Evolutionary conservation across 441 rosid genomes (phyloP).

Genomic region (Gossypium schwendimanii): DNA sequence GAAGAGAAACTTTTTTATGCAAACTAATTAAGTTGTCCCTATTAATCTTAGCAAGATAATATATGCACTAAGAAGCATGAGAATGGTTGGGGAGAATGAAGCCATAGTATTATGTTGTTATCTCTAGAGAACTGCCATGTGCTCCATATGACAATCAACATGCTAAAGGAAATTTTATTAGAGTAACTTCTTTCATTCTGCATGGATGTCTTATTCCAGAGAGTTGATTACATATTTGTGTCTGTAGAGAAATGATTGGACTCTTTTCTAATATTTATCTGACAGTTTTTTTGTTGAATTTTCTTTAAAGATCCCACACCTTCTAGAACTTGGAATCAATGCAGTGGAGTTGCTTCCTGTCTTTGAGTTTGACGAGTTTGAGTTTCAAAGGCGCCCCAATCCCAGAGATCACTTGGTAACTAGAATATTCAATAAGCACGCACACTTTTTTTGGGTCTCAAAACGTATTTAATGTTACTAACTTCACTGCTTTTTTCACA

Average conservation of each 20-base stretch:
- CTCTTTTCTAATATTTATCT: constrained; percentile 14
- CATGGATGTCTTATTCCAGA: background rate
- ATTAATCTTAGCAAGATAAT: constrained; percentile 2
- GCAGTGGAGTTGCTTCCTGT: constrained; percentile 90
- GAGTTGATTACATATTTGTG: background rate
- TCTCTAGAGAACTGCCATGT: background rate
- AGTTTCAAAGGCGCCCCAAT: constrained; percentile 80
- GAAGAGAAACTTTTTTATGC: background rate
- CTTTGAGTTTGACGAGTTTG: constrained; percentile 91
- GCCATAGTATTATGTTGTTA: background rate
- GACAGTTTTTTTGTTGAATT: constrained; percentile 20
- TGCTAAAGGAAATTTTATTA: background rate
- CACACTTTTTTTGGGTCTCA: constrained; percentile 2
- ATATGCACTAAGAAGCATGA: background rate
- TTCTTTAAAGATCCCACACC: constrained; percentile 70
- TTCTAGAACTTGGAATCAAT: constrained; percentile 80
- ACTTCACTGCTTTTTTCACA: background rate
- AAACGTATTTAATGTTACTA: background rate
- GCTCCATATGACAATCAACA: background rate
- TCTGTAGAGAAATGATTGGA: background rate
- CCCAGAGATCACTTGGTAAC: constrained; percentile 94
- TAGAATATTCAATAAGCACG: background rate
- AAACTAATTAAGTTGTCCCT: background rate
- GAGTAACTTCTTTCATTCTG: background rate
- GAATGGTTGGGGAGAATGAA: background rate